Evolutionary conservation across 2,329 filamentous ascomycete species (phyloP), one percentile per base, ranked within the genome.

Genomic region (Paracamarosporium sp.): DNA sequence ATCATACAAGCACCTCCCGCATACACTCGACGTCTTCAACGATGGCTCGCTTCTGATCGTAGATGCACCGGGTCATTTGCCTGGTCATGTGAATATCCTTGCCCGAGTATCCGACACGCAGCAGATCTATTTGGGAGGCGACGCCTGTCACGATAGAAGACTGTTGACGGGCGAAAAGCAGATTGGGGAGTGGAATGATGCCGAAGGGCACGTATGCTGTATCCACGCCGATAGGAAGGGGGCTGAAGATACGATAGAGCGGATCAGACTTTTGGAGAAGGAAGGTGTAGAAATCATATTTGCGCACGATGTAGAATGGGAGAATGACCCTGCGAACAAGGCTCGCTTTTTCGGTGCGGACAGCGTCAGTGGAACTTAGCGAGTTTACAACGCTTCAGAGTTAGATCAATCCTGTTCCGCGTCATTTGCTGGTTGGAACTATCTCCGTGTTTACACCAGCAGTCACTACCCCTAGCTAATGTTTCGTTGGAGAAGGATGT

Each of bases 81-180:
- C 80, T 1, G 84, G 83, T 0, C 83, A 86, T 58, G 71, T 86
- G 7, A 85, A 85, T 53, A 63, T 85, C 0, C 76, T 86, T 0
- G 80, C 76, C 7, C 75, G 79, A 0, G 74, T 76, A 0, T 74
- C 72, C 0, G 55, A 69, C 1, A 57, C 63, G 13, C 75, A 76
- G 17, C 81, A 79, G 66, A 67, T 84, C 1, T 83, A 81, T 60
- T 76, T 86, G 1, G 81, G 76, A 8, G 84, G 83, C 2, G 84
- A 87, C 68, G 79, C 81, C 17, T 86, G 81, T 56, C 85, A 87
- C 60, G 83, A 86, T 60, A 71, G 74, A 0, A 70, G 84, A 27
- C 71, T 86, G 2, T 62, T 86, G 62, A 81, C 76, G 0, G 82
- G 83, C 0, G 83, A 85, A 60, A 83, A 79, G 57, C 77, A 74